Percentiles rank a stretch among this genome's conserved stretches.
Conservation (phyloP, 495 filamentous ascomycete species). For the Neurospora sp. region DNA sequence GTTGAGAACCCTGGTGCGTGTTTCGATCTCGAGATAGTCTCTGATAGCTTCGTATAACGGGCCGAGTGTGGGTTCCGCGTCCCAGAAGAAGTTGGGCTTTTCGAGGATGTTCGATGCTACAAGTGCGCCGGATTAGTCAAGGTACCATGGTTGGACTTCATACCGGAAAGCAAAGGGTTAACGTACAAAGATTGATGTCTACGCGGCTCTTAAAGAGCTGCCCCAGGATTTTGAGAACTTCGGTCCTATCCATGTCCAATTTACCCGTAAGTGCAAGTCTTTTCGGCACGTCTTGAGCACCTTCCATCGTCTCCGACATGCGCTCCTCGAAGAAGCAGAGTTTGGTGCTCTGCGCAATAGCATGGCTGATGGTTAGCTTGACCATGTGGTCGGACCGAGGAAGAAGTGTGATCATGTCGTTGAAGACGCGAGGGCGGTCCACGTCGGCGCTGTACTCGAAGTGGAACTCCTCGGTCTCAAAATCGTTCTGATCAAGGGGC, state of each 20-base stretch:
- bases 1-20: constrained; percentile 88
- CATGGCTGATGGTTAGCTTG: constrained; percentile 92
- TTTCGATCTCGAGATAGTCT: constrained; percentile 96
- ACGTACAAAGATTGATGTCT: constrained; percentile 94
- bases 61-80: constrained; percentile 86
- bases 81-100: constrained; percentile 98
- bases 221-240: constrained; percentile 86
- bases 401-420: constrained; percentile 97
- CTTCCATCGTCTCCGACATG: constrained; percentile 88
- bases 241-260: constrained; percentile 82
- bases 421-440: constrained; percentile 81
- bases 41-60: constrained; percentile 90
- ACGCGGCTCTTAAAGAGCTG: constrained; percentile 86
- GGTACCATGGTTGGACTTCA: background rate
- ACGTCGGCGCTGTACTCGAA: constrained; percentile 89
- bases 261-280: constrained; percentile 79
- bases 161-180: background rate
- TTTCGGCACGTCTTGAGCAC: constrained; percentile 86
- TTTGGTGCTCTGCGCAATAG: constrained; percentile 95
- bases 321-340: constrained; percentile 93
- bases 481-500: constrained; percentile 71
- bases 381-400: constrained; percentile 94
- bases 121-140: no score
- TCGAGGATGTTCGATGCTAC: constrained; percentile 92
- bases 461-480: constrained; percentile 97